Base-by-base conservation (phyloP, 371 early-diverging fungal species). In the Sporodiniella umbellata region DNA sequence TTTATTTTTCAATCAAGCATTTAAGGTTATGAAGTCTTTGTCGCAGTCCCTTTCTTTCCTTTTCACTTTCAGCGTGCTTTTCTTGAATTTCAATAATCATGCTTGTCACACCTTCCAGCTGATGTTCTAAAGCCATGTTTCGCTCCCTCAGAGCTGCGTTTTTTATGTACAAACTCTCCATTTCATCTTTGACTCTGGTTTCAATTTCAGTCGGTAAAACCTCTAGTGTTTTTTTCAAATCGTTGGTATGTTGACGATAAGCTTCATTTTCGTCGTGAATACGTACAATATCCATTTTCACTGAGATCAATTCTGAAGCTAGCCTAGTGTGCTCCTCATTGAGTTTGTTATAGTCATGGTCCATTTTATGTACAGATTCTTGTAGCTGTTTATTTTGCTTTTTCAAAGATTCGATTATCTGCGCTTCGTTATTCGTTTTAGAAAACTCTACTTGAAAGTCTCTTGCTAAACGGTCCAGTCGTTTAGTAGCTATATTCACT, bases 91-190 rank as follows among this genome's bases (percentile, higher is more conserved):
- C 85, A 18, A 84, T 75, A 49, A 94, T 62, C 61, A 81, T 68
- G 11, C 79, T 80, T 62, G 91, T 88, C 71, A 93, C 64, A 35
- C 83, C 68, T 8, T 67, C 80, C 42, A 90, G 54, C 43, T 81
- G 79, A 45, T 94, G 93, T 58, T 88, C 86, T 30, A 95, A 70
- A 38, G 81, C 78, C 40, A 81, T 80, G 58, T 91, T 93, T 45
- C 78, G 71, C 45, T 80, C 61, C 17, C 85, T 76, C 8, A 92
- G 76, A 25, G 83, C 85, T 26, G 85, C 70, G 60, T 95, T 95
- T 73, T 92, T 92, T 15, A 78, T 60, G 11, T 86, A 80, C 42
- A 96, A 64, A 19, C 68, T 54, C 31, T 94, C 87, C 80, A 95
- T 85, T 53, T 96, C 92, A 23, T 77, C 84, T 54, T 81, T 70